These are phyloP conservation scores for Magnolia kwangsiensis DNA, from an alignment of 164 flowering plant genomes.

Conservation along the genomic window DNA sequence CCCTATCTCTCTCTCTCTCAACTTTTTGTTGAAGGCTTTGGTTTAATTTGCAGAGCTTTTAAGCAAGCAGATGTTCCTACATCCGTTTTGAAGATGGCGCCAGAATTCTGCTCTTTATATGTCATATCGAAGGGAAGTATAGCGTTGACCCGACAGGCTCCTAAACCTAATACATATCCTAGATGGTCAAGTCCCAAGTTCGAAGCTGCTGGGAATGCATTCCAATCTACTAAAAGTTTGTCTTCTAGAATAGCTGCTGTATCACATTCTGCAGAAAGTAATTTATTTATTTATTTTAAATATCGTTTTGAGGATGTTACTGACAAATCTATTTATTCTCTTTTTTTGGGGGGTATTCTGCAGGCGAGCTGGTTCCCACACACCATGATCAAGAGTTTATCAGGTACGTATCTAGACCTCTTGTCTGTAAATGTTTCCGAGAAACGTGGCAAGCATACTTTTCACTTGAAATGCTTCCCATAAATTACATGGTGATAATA, in stretches of 20 bases:
- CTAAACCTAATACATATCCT: slow-evolving; percentile 13
- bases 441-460: background rate
- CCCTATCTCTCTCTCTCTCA: background rate
- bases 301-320: too few relatives aligned
- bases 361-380: slow-evolving; percentile 10
- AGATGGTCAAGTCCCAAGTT: background rate
- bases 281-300: too few relatives aligned
- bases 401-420: slow-evolving; percentile 7
- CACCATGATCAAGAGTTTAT: background rate
- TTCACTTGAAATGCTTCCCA: background rate
- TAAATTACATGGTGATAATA: background rate
- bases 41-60: slow-evolving; percentile 15
- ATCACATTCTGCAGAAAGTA: background rate
- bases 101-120: slow-evolving; percentile 22
- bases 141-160: slow-evolving; percentile 12
- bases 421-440: background rate
- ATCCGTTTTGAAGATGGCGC: slow-evolving; percentile 16
- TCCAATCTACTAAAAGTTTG: slow-evolving; percentile 15
- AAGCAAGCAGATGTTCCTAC: slow-evolving; percentile 22
- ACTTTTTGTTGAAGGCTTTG: background rate
- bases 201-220: slow-evolving; percentile 1
- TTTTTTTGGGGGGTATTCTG: background rate
- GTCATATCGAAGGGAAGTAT: slow-evolving; percentile 22
- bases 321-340: background rate
- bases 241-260: background rate